Evolutionary conservation across 164 flowering plant genomes (phyloP).

Genomic region (grape (Vitis vinifera)): ASM3070453v1 NC_081812.1:20501001-20501500

Average conservation of each 20-base stretch:
- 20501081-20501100: slow-evolving; percentile 93
- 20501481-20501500: not conserved
- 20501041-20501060: not conserved
- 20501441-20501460: not conserved
- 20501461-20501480: not conserved
- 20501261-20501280: slow-evolving; percentile 3
- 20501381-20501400: slow-evolving; percentile 95
- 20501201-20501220: not conserved
- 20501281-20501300: not conserved
- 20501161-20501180: not conserved
- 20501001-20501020: not conserved
- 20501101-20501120: slow-evolving; percentile 98
- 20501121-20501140: slow-evolving; percentile 94
- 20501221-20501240: not conserved
- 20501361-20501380: slow-evolving; percentile 97
- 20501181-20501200: not conserved
- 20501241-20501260: not conserved
- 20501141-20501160: slow-evolving; percentile 44
- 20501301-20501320: slow-evolving; percentile 63
- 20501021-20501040: slow-evolving; percentile 2
- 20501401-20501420: slow-evolving; percentile 15
- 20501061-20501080: slow-evolving; percentile 56
- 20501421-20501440: not conserved
- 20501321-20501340: slow-evolving; percentile 89
- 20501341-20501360: slow-evolving; percentile 96